Evolutionary conservation across 371 early-diverging fungal species (phyloP).

Genomic region (Lichtheimia hyalospora): DNA sequence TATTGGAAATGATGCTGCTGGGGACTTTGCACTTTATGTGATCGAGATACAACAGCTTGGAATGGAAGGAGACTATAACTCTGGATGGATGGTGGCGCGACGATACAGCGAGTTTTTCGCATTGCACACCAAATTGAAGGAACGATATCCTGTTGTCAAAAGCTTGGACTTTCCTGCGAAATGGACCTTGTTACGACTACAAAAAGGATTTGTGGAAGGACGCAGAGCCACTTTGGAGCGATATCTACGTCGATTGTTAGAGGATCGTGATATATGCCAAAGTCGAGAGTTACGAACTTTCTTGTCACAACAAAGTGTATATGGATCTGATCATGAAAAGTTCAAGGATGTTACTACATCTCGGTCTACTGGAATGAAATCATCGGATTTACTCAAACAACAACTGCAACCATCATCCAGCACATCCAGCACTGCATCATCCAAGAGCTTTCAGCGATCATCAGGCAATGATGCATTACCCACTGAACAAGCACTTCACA

Average conservation of each 20-base stretch:
- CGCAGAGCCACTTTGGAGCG: conserved; percentile 67
- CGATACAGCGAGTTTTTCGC: conserved; percentile 82
- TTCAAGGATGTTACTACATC: conserved; percentile 12
- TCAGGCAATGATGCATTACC: not conserved
- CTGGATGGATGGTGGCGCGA: conserved; percentile 80
- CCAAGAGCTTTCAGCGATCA: conserved; percentile 1
- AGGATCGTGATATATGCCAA: conserved; percentile 53
- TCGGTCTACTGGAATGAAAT: conserved; percentile 1
- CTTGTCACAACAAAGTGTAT: conserved; percentile 63
- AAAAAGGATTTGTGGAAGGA: conserved; percentile 66
- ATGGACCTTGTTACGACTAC: conserved; percentile 62
- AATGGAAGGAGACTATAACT: conserved; percentile 46
- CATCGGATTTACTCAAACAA: conserved; percentile 5
- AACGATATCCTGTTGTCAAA: conserved; percentile 57
- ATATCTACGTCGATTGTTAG: conserved; percentile 68
- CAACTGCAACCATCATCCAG: conserved; percentile 19
- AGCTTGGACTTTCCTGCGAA: conserved; percentile 75
- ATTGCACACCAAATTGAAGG: conserved; percentile 72
- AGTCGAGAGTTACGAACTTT: conserved; percentile 61
- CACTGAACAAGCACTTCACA: conserved; percentile 8
- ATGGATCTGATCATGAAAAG: conserved; percentile 43
- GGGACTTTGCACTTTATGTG: conserved; percentile 73
- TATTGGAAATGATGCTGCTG: conserved; percentile 53
- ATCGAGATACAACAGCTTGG: conserved; percentile 77
- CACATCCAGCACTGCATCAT: conserved; percentile 9